phyloP scores from a whole-genome alignment of 1,284 basidiomycete species.

The Trametes polyzona region DNA sequence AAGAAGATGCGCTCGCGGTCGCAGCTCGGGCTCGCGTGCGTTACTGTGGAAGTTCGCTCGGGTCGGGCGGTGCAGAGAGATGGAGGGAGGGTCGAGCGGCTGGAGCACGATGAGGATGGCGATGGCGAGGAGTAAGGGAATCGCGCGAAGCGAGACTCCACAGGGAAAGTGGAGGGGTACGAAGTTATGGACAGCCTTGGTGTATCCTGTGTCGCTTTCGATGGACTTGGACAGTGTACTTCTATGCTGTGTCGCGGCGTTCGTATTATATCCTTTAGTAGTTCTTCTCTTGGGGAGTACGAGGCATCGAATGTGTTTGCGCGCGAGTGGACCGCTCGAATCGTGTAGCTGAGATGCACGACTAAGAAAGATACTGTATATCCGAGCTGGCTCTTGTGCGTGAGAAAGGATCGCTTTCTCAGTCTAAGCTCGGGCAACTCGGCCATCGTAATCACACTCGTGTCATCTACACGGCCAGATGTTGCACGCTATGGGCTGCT shows the following conservation, averaged over 20 bases:
- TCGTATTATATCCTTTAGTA: background rate
- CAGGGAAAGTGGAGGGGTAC: background rate
- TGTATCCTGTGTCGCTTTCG: slow-evolving; percentile 1
- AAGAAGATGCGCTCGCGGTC: slow-evolving; percentile 14
- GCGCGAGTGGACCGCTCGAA: too few relatives aligned
- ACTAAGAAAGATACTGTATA: too few relatives aligned
- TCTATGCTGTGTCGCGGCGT: background rate
- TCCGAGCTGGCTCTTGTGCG: too few relatives aligned
- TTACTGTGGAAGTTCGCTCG: slow-evolving; percentile 8
- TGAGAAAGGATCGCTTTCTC: too few relatives aligned
- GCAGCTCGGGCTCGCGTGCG: slow-evolving; percentile 12
- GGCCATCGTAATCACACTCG: too few relatives aligned
- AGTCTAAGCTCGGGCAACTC: too few relatives aligned
- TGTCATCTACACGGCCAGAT: too few relatives aligned
- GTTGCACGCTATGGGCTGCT: too few relatives aligned
- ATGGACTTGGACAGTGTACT: background rate
- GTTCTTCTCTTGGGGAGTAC: too few relatives aligned
- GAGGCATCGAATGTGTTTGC: too few relatives aligned
- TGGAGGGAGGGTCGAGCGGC: background rate
- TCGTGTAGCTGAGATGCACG: too few relatives aligned
- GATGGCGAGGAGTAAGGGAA: background rate
- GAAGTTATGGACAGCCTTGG: slow-evolving; percentile 6
- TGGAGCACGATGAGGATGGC: background rate
- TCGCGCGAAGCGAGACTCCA: background rate
- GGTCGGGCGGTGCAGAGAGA: background rate